A percentile compares a stretch with the other conserved stretches of the same genome.
Conservation (phyloP, 2,329 filamentous ascomycete species). For the Xylariaceae sp. region DNA sequence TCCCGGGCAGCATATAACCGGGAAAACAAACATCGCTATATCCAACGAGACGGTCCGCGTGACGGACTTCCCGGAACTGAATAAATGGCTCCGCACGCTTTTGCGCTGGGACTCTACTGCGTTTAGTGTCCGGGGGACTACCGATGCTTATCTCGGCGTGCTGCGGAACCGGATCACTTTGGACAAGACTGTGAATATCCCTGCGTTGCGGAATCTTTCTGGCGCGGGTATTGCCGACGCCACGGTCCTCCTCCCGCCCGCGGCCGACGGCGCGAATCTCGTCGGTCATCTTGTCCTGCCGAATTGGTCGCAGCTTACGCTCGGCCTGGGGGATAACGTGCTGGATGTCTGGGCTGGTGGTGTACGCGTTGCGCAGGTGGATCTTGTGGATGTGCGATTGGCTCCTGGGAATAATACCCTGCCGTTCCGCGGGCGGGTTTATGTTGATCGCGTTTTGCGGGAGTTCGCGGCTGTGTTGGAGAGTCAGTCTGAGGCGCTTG, state of each 20-base stretch:
- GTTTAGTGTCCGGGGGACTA: slow-evolving; percentile 16
- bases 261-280: slow-evolving; percentile 25
- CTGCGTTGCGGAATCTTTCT: slow-evolving; percentile 20
- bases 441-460: slow-evolving; percentile 21
- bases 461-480: slow-evolving; percentile 25
- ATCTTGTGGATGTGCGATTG: slow-evolving; percentile 26
- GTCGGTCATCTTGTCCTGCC: slow-evolving; percentile 21
- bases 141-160: slow-evolving; percentile 34
- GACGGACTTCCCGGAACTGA: slow-evolving; percentile 11
- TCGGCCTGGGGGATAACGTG: slow-evolving; percentile 30
- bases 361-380: slow-evolving; percentile 25
- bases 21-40: slow-evolving; percentile 27
- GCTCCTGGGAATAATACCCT: slow-evolving; percentile 31
- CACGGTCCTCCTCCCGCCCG: slow-evolving; percentile 17
- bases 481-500: slow-evolving; percentile 24
- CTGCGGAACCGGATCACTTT: slow-evolving; percentile 30
- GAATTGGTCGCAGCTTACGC: slow-evolving; percentile 17
- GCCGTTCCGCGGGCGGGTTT: slow-evolving; percentile 26
- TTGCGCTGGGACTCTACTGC: slow-evolving; percentile 3
- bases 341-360: slow-evolving; percentile 30
- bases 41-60: slow-evolving; percentile 15
- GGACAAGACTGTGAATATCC: slow-evolving; percentile 33
- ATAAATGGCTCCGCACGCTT: slow-evolving; percentile 12
- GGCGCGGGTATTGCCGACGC: slow-evolving; percentile 16
- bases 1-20: slow-evolving; percentile 29